Conservation (phyloP, 164 flowering plant genomes). For the Warburgia ugandensis region DNA sequence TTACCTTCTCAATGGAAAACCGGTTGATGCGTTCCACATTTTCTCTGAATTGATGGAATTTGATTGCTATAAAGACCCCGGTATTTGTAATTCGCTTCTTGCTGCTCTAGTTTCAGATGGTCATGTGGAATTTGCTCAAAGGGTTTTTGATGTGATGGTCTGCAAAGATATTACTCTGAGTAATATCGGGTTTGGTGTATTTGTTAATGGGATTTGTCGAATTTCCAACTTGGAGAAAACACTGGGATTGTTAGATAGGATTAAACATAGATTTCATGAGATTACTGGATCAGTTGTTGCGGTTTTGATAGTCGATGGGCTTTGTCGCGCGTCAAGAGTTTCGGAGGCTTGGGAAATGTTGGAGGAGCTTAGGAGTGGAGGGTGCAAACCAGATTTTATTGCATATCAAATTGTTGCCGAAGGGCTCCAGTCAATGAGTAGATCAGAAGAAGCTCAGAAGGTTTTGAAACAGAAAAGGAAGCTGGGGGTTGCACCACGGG, state of each 20-base stretch:
- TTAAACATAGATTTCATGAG: slow-evolving; percentile 20
- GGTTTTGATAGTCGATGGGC: slow-evolving; percentile 62
- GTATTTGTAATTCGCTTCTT: slow-evolving; percentile 52
- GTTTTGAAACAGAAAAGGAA: slow-evolving; percentile 83
- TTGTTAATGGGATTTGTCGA: slow-evolving; percentile 47
- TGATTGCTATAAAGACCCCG: no score
- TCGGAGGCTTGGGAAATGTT: slow-evolving; percentile 43
- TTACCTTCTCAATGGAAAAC: no score
- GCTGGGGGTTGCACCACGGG: slow-evolving; percentile 83
- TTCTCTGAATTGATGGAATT: no score
- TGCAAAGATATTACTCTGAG: slow-evolving; percentile 31
- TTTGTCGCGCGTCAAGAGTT: slow-evolving; percentile 44
- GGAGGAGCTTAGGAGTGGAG: slow-evolving; percentile 66
- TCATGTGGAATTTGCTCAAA: slow-evolving; percentile 26
- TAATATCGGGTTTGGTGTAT: slow-evolving; percentile 78
- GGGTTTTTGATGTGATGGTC: slow-evolving; percentile 58
- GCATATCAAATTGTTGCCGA: slow-evolving; percentile 75
- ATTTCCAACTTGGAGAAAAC: slow-evolving; percentile 22
- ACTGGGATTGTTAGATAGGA: slow-evolving; percentile 46
- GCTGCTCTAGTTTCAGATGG: slow-evolving; percentile 70
- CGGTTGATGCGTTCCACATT: no score
- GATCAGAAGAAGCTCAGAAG: slow-evolving; percentile 36
- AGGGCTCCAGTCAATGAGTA: slow-evolving; percentile 36
- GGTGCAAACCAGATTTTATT: slow-evolving; percentile 88
- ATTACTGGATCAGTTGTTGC: slow-evolving; percentile 71